These are phyloP conservation scores for Hemisphaericaspora lyxosophila DNA, from an alignment of 1,139 yeast species.

Conservation along the genomic window DNA sequence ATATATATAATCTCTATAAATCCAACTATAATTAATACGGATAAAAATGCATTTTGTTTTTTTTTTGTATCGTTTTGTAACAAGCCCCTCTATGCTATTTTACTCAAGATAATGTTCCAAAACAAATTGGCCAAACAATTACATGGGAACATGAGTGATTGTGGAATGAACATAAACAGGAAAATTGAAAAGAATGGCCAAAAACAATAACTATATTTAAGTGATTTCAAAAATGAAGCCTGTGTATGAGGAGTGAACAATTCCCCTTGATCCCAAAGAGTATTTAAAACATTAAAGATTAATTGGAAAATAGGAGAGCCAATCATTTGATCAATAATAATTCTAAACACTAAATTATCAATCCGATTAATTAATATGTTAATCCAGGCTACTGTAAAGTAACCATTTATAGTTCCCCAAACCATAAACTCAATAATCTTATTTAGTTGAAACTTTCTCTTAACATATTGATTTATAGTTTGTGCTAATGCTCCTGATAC, in stretches of 20 bases:
- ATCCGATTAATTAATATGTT: conserved; percentile 41
- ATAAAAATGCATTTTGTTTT: too few relatives aligned
- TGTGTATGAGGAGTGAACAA: conserved; percentile 24
- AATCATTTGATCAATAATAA: conserved; percentile 51
- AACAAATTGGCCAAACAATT: conserved; percentile 56
- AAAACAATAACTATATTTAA: conserved; percentile 53
- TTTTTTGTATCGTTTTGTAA: neutral
- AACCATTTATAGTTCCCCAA: conserved; percentile 66
- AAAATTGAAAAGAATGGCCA: conserved; percentile 61
- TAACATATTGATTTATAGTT: conserved; percentile 50
- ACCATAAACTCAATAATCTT: conserved; percentile 50
- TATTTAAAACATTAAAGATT: conserved; percentile 46
- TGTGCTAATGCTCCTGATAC: conserved; percentile 59
- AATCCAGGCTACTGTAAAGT: conserved; percentile 58
- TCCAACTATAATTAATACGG: too few relatives aligned
- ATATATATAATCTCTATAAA: too few relatives aligned
- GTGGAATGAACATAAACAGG: conserved; percentile 50
- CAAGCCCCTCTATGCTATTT: conserved; percentile 16
- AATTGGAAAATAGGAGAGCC: conserved; percentile 59
- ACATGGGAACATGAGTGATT: conserved; percentile 52
- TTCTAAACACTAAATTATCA: conserved; percentile 36
- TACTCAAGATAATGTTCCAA: conserved; percentile 57
- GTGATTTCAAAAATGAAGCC: conserved; percentile 42
- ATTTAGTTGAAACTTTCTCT: conserved; percentile 39
- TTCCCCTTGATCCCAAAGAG: conserved; percentile 58